These are phyloP conservation scores for Suhomyces anneliseae DNA, from an alignment of 1,139 yeast species.

Conservation along the genomic window DNA sequence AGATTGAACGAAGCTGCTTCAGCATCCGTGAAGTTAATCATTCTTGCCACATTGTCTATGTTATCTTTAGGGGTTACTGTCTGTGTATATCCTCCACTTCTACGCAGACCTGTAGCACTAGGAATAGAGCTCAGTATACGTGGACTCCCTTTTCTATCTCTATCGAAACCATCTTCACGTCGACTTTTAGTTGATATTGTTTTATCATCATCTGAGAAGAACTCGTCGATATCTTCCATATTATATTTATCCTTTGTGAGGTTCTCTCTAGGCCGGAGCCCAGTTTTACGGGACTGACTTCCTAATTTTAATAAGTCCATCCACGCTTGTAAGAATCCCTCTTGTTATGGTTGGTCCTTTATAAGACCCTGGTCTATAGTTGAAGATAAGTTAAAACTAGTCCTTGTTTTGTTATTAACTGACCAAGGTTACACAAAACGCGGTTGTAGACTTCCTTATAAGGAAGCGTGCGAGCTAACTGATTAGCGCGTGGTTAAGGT, in stretches of 20 bases:
- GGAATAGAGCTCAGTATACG: background rate
- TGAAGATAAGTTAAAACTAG: background rate
- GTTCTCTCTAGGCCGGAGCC: constrained; percentile 51
- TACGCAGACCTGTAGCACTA: background rate
- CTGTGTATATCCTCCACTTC: constrained; percentile 2
- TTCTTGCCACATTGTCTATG: constrained; percentile 32
- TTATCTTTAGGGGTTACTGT: constrained; percentile 16
- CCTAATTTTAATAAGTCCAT: constrained; percentile 59
- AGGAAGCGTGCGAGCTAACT: background rate
- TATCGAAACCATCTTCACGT: background rate
- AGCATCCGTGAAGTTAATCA: constrained; percentile 40
- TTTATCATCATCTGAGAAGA: constrained; percentile 52
- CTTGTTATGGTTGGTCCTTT: background rate
- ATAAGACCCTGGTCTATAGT: background rate
- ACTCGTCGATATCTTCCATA: constrained; percentile 79
- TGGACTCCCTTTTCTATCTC: background rate
- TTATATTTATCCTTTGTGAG: constrained; percentile 64
- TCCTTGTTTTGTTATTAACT: constrained; percentile 9
- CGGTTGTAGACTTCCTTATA: constrained; percentile 3
- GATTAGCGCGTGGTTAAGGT: too few species aligned
- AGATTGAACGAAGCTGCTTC: constrained; percentile 38
- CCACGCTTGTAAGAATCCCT: background rate
- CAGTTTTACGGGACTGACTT: constrained; percentile 58
- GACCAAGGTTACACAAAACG: constrained; percentile 9
- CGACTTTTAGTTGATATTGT: background rate